These are phyloP conservation scores for Saccharomycopsis hybrid DNA, from an alignment of 1,139 yeast species.

Conservation along the genomic window DNA sequence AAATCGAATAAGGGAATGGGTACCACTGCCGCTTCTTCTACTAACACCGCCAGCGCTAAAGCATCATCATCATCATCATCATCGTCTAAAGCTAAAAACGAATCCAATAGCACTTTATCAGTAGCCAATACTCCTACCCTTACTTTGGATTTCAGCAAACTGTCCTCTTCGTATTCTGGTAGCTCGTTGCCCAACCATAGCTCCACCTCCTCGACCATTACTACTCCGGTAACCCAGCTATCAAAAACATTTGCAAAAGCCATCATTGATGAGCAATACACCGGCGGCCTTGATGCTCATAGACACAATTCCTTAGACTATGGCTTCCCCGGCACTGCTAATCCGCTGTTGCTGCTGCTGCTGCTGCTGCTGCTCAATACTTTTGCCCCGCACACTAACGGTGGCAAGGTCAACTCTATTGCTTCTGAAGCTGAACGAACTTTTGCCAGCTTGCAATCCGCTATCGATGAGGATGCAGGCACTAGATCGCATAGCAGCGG, in stretches of 20 bases:
- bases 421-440: slow-evolving; percentile 9
- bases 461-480: background rate
- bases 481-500: slow-evolving; percentile 1
- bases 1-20: no score
- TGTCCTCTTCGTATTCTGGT: background rate
- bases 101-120: background rate
- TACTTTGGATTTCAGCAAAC: background rate
- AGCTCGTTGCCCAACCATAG: background rate
- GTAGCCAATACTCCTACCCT: slow-evolving; percentile 1
- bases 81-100: background rate
- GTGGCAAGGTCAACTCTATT: background rate
- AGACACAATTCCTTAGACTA: background rate
- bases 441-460: slow-evolving; percentile 8
- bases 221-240: slow-evolving; percentile 17
- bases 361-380: no score
- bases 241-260: slow-evolving; percentile 13
- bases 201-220: background rate
- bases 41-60: background rate
- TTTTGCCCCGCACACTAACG: background rate
- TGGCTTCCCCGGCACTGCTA: background rate
- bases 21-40: no score
- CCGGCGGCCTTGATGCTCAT: background rate
- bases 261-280: background rate
- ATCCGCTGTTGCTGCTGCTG: background rate
- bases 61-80: background rate